Conservation (phyloP, 2,329 filamentous ascomycete species). For the Aspergillus awamori region DNA sequence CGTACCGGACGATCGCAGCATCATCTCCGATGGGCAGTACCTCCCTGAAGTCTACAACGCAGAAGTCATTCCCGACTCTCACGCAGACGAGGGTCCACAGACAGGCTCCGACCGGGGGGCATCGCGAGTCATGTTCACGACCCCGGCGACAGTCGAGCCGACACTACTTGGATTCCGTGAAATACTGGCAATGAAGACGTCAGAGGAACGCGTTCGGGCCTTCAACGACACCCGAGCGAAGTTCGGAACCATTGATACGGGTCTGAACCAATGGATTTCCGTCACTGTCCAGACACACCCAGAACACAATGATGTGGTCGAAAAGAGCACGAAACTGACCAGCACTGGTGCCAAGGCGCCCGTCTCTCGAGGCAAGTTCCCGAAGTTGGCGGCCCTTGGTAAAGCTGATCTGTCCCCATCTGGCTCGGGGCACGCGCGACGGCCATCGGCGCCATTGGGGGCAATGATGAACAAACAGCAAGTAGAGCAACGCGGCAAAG, state of each 20-base stretch:
- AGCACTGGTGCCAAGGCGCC: slow-evolving; percentile 33
- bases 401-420: slow-evolving; percentile 36
- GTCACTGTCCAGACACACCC: slow-evolving; percentile 54
- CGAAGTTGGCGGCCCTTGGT: slow-evolving; percentile 43
- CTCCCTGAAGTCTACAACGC: slow-evolving; percentile 20
- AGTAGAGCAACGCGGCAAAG: slow-evolving; percentile 83
- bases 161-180: slow-evolving; percentile 69
- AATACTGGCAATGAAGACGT: slow-evolving; percentile 69
- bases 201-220: slow-evolving; percentile 69
- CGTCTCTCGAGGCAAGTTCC: slow-evolving; percentile 43
- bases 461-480: slow-evolving; percentile 58
- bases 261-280: slow-evolving; percentile 65
- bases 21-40: slow-evolving; percentile 14
- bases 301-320: slow-evolving; percentile 54
- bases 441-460: slow-evolving; percentile 42
- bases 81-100: slow-evolving; percentile 13
- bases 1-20: slow-evolving; percentile 19
- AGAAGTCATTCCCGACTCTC: slow-evolving; percentile 11
- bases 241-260: slow-evolving; percentile 73
- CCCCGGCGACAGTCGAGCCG: slow-evolving; percentile 26
- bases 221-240: slow-evolving; percentile 73
- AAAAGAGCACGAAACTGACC: slow-evolving; percentile 38
- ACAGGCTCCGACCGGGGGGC: slow-evolving; percentile 14
- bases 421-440: slow-evolving; percentile 37
- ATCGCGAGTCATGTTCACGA: slow-evolving; percentile 16